phyloP scores from a whole-genome alignment of 306 rosid species.

The Oemleria cerasiformis region DNA sequence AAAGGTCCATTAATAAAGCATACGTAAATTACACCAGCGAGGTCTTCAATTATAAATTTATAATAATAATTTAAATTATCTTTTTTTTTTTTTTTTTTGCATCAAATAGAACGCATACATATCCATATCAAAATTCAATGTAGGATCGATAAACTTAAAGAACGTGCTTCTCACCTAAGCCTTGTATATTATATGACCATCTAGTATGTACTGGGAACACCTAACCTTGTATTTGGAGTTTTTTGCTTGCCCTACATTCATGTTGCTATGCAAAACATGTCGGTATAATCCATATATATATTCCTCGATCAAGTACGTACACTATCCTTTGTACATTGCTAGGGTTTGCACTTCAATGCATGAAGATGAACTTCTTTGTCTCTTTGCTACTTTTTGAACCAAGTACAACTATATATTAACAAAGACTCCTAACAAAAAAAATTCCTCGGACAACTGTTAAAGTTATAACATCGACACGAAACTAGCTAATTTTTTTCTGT shows the following conservation, averaged over 20 bases:
- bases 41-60: too few species aligned
- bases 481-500: too few species aligned
- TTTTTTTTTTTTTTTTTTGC: too few species aligned
- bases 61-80: too few species aligned
- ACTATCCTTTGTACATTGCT: neutral
- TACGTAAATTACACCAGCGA: too few species aligned
- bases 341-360: neutral
- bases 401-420: neutral
- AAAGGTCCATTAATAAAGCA: neutral
- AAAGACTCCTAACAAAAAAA: too few species aligned
- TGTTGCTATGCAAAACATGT: neutral
- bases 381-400: slow-evolving; percentile 4
- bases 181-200: neutral
- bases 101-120: too few species aligned
- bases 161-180: neutral
- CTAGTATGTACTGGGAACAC: neutral
- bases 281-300: neutral
- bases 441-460: too few species aligned
- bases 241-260: neutral
- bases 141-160: neutral
- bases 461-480: too few species aligned
- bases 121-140: too few species aligned
- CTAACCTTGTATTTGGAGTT: neutral
- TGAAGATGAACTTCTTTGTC: neutral
- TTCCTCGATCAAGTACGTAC: neutral